These are phyloP conservation scores for Plectosphaerella cucumerina DNA, from an alignment of 2,329 filamentous ascomycete species.

Conservation along the genomic window DNA sequence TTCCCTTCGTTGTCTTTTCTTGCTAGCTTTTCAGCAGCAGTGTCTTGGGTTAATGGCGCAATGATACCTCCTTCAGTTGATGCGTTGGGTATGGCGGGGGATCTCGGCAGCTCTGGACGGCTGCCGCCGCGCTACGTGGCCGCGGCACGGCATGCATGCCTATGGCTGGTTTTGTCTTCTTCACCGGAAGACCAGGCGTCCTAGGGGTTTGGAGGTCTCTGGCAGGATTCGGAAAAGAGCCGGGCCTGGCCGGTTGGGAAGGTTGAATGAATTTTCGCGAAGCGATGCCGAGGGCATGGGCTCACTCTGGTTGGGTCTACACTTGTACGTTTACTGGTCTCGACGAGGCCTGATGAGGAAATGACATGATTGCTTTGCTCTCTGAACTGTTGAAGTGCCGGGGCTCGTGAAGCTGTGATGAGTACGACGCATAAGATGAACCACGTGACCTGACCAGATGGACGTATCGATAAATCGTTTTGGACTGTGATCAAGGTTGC, in stretches of 20 bases:
- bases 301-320: background rate
- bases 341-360: background rate
- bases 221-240: background rate
- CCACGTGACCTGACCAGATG: too few species aligned
- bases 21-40: conserved; percentile 2
- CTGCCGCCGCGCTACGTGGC: background rate
- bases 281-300: background rate
- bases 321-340: background rate
- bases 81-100: background rate
- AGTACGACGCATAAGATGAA: too few species aligned
- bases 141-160: background rate
- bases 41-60: conserved; percentile 8
- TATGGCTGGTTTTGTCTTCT: background rate
- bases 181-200: background rate
- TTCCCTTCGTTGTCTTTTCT: conserved; percentile 1
- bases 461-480: too few species aligned
- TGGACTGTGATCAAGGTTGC: too few species aligned
- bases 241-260: background rate
- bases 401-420: too few species aligned
- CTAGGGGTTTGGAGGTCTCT: background rate
- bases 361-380: background rate
- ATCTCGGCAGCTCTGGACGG: background rate
- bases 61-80: conserved; percentile 12
- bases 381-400: too few species aligned
- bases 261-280: background rate